These are phyloP conservation scores for Penicillium polonicum DNA, from an alignment of 2,329 filamentous ascomycete genomes.

Conservation along the genomic window DNA sequence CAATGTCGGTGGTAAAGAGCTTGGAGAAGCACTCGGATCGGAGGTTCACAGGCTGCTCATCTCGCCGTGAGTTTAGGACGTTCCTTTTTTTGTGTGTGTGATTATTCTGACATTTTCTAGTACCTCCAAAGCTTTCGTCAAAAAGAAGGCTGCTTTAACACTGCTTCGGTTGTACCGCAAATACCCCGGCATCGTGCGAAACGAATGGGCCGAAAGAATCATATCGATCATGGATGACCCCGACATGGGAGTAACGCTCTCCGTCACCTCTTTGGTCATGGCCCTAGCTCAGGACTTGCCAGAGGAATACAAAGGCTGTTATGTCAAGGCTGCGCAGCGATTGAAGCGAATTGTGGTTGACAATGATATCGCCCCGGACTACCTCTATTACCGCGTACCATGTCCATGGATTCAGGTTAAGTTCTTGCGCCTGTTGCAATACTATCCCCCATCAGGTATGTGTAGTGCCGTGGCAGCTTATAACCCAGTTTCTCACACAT, in stretches of 20 bases:
- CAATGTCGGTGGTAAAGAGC: slow-evolving; percentile 93
- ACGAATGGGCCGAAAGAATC: slow-evolving; percentile 96
- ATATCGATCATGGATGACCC: slow-evolving; percentile 98
- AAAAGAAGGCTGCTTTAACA: slow-evolving; percentile 97
- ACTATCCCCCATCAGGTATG: slow-evolving; percentile 88
- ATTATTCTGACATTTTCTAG: slow-evolving; percentile 37
- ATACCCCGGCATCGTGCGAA: slow-evolving; percentile 86
- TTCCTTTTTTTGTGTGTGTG: slow-evolving; percentile 37
- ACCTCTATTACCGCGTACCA: slow-evolving; percentile 99
- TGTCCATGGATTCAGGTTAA: slow-evolving; percentile 99
- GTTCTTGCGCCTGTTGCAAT: slow-evolving; percentile 84
- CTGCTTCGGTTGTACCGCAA: slow-evolving; percentile 92
- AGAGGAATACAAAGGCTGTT: slow-evolving; percentile 92
- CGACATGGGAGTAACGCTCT: slow-evolving; percentile 90
- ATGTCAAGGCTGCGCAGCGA: slow-evolving; percentile 86
- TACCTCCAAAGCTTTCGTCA: slow-evolving; percentile 93
- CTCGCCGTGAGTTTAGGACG: slow-evolving; percentile 68
- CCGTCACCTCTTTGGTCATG: slow-evolving; percentile 94
- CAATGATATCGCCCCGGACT: slow-evolving; percentile 83
- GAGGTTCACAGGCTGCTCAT: slow-evolving; percentile 94
- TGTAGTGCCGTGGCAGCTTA: slow-evolving; percentile 9
- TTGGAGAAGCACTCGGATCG: slow-evolving; percentile 87
- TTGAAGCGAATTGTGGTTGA: slow-evolving; percentile 89
- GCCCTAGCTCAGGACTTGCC: slow-evolving; percentile 87
- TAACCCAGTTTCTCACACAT: neutral